A percentile compares a stretch with the other conserved stretches of the same genome.
These are phyloP conservation scores for Rhizopogon vulgaris DNA, from an alignment of 768 basidiomycete species.

Conservation along the genomic window DNA sequence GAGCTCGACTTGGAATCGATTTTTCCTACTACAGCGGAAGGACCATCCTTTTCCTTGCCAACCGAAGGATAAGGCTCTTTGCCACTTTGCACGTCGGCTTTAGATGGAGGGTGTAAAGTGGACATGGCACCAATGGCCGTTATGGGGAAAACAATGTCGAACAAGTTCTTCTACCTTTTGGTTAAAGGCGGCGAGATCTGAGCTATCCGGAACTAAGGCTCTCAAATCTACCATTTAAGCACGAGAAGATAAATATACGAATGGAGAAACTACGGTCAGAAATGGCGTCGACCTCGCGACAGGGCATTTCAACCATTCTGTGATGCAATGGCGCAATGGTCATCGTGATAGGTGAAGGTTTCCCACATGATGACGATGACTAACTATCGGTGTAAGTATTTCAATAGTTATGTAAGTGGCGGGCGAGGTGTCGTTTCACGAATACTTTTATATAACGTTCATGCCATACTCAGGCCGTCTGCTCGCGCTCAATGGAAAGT, in stretches of 20 bases:
- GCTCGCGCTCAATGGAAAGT: too few species aligned
- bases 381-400: too few species aligned
- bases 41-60: not conserved
- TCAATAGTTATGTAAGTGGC: too few species aligned
- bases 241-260: not conserved
- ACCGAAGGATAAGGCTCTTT: not conserved
- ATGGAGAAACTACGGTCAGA: not conserved
- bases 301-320: constrained; percentile 1
- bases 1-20: not conserved
- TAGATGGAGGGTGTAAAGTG: constrained; percentile 1
- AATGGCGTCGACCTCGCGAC: constrained; percentile 13
- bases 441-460: too few species aligned
- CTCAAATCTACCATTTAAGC: too few species aligned
- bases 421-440: too few species aligned
- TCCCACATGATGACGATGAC: too few species aligned
- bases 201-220: not conserved
- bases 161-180: not conserved
- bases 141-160: not conserved
- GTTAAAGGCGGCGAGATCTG: not conserved
- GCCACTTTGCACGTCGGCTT: not conserved
- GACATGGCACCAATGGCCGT: not conserved
- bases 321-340: constrained; percentile 20
- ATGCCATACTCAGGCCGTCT: too few species aligned
- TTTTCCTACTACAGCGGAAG: not conserved
- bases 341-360: too few species aligned